Evolutionary conservation across 2,329 filamentous ascomycete genomes (phyloP).

Genomic region (Hypoxylon sp.): DNA sequence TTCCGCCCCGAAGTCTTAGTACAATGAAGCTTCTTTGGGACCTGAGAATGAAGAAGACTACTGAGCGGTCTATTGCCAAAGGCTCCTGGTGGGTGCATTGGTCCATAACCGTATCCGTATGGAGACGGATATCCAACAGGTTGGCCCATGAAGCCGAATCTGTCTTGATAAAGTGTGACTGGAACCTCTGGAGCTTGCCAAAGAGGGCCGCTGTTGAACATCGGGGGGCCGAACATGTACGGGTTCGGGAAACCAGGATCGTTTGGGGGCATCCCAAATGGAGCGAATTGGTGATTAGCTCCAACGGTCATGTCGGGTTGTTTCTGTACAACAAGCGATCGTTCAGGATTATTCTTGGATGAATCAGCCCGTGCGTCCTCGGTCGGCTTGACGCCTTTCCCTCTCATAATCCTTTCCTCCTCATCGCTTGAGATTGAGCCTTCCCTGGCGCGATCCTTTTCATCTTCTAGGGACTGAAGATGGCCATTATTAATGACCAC

Average conservation of each 20-base stretch:
- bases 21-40: conserved; percentile 35
- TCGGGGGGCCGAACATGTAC: conserved; percentile 42
- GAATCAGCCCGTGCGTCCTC: conserved; percentile 30
- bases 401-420: conserved; percentile 56
- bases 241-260: conserved; percentile 40
- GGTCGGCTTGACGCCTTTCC: conserved; percentile 47
- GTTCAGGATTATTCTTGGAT: conserved; percentile 18
- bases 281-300: conserved; percentile 40
- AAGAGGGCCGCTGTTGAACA: conserved; percentile 46
- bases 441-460: conserved; percentile 56
- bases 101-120: conserved; percentile 31
- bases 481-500: conserved; percentile 95
- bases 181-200: conserved; percentile 45
- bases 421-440: conserved; percentile 54
- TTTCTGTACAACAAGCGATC: background rate
- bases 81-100: conserved; percentile 25
- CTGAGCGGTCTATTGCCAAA: conserved; percentile 24
- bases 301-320: conserved; percentile 18
- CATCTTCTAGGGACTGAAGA: conserved; percentile 67
- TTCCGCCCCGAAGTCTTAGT: conserved; percentile 41
- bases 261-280: conserved; percentile 43
- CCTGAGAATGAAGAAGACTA: conserved; percentile 22
- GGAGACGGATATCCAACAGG: conserved; percentile 35
- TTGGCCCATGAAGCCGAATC: conserved; percentile 50
- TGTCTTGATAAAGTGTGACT: conserved; percentile 51